Base-by-base conservation (phyloP, 768 basidiomycete species). In the Collybia mongolica region DNA sequence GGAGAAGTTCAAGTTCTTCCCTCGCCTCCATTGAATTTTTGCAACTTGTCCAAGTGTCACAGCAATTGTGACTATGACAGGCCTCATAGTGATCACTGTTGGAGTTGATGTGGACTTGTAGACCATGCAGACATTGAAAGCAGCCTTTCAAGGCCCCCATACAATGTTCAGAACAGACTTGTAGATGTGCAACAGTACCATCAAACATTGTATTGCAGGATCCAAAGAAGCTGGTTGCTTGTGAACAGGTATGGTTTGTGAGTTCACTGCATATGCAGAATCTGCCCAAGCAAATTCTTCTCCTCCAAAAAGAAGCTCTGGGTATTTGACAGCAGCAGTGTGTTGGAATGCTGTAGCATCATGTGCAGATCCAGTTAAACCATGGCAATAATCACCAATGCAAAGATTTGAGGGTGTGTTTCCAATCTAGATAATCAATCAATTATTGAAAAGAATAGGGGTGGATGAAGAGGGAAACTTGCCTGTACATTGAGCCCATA, bases 401-500 rank as follows among this genome's bases (percentile, higher is more conserved):
- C 50, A 38, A 9, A 63, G 54, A 49, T 59, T 63, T 24, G 62
- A 56, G 18, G 55, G 52, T 17, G 43, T 44, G 43, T 58, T 58
- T 43, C 54, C 56, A 28, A 58, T 49, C 56, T 55, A 15, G 20
- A n/a, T 43, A 4, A 7, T 26, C 5, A 29, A 19, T 39, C n/a
- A n/a, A n/a, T 26, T 7, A 26, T 26, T 26, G 24, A 7, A 26
- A 26, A 26, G 3, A 26, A 4, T 7, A 26, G 7, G 7, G 7
- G 3, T 26, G 24, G 7, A n/a, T n/a, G 24, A 26, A 26, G 4
- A 26, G 7, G 43, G 18, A 37, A n/a, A n/a, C 55, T 41, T 44
- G 67, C 67, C 60, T 67, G 64, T 17, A 66, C 49, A 49, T 65
- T 67, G 6, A 70, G 43, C 3, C 63, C 63, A 57, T 65, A 65